Conservation (phyloP, 768 basidiomycete species). For the Boletellus ananiceps region DNA sequence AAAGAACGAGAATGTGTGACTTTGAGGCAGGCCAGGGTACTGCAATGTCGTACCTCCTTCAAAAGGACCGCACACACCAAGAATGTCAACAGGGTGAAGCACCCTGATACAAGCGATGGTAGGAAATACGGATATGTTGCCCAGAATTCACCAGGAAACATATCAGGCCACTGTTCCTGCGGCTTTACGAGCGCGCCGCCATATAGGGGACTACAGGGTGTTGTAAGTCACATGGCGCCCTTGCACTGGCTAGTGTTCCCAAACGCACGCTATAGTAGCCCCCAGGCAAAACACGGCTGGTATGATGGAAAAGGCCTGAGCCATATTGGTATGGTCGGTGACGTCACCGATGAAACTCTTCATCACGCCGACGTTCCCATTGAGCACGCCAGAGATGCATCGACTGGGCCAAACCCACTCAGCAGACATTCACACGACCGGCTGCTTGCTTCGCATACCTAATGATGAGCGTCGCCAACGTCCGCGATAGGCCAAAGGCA, state of each 20-base stretch:
- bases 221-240: background rate
- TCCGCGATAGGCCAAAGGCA: constrained; percentile 57
- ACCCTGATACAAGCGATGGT: constrained; percentile 27
- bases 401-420: constrained; percentile 20
- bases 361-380: constrained; percentile 51
- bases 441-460: constrained; percentile 34
- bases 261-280: constrained; percentile 3
- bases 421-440: background rate
- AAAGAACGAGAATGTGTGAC: background rate
- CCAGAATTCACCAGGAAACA: constrained; percentile 42
- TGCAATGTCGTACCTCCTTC: constrained; percentile 26
- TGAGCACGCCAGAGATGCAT: constrained; percentile 34
- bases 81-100: constrained; percentile 11
- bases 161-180: constrained; percentile 47
- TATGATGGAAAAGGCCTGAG: constrained; percentile 32
- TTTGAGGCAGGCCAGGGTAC: background rate
- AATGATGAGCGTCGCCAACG: constrained; percentile 49
- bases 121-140: constrained; percentile 34
- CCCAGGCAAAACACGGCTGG: constrained; percentile 3
- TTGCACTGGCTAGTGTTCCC: no score
- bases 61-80: constrained; percentile 21
- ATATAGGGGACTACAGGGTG: constrained; percentile 45
- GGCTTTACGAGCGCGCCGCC: constrained; percentile 55
- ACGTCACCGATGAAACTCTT: constrained; percentile 67
- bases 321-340: constrained; percentile 38